Evolutionary conservation across 179 eudicot genomes (phyloP), one percentile per base, ranked within the genome.

Genomic region (Beta macrorhiza): DNA sequence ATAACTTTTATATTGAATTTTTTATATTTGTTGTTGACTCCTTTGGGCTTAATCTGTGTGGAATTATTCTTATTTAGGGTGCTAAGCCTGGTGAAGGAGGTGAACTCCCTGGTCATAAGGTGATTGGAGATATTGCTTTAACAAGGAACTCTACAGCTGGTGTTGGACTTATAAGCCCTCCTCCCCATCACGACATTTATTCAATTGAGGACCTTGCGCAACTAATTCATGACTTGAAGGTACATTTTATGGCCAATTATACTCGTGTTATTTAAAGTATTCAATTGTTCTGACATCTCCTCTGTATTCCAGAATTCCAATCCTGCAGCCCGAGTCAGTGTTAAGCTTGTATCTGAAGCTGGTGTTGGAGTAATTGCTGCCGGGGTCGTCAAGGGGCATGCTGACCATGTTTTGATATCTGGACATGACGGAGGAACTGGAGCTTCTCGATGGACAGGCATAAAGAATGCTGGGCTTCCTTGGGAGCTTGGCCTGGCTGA

Each of bases 61-160:
- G 62, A 47, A 12, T 78, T 83, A 37, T 62, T 61, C 56, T 72
- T 80, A 68, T 67, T 79, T 84, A 97, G 99, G 99, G 99, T 72
- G 99, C 99, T 56, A 97, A 97, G 89, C 99, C 99, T 9, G 99
- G 99, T 61, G 98, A 97, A 89, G 99, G 99, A 71, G 99, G 99
- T 85, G 99, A 97, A 84, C 94, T 95, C 77, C 98, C 99, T 19
- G 99, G 99, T 51, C 98, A 97, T 81, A 97, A 97, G 85, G 99
- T 97, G 82, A 87, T 95, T 76, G 99, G 98, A 72, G 99, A 97
- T 78, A 97, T 97, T 84, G 99, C 99, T 67, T 79, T 90, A 67
- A 97, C 99, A 47, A 86, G 99, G 86, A 95, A 97, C 74, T 95
- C 99, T 64, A 97, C 98, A 14, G 98, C 98, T 86, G 99, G 99